Evolutionary conservation across 1,139 yeast species (phyloP), one percentile per base, ranked within the genome.

Genomic region (Yamadazyma taylorii): DNA sequence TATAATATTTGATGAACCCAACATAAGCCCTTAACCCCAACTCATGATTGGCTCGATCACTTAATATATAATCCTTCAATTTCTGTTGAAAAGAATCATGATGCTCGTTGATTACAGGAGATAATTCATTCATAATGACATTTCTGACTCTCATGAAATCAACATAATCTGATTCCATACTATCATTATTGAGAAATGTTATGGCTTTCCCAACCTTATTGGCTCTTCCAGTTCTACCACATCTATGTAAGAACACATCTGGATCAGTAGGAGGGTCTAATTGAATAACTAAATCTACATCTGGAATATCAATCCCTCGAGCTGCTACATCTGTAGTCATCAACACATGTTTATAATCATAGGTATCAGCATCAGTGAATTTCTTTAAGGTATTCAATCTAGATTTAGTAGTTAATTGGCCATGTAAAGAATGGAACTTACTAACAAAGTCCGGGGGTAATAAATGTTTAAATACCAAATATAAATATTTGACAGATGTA

Each of bases 171-270:
- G 81, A 85, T 55, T 94, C 98, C 42, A 87, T 73, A 17, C 58
- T 52, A 3, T 89, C 85, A 40, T 72, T 70, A 45, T 74, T 82
- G 34, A 90, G 61, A 63, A 89, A 73, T 1, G 85, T 79, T 5
- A 89, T 69, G 0, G 95, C 96, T 41, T 75, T 76, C 2, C 97
- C 97, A 4, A 73, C 75, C 45, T 79, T 80, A 41, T 89, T 89
- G 0, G 96, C 96, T 48, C 97, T 69, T 1, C 96, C 97, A 0
- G 97, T 88, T 56, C 97, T 74, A 14, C 97, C 97, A 61, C 92
- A 83, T 52, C 97, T 73, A 58, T 89, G 97, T 35, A 88, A 68
- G 52, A 89, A 89, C 46, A 85, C 81, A 51, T 84, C 92, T 0
- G 96, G 87, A 48, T 87, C 95, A 0, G 90, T 84, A 1, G 97